Conservation (phyloP, 2,329 filamentous ascomycete species). For the Penicillium brevicompactum region DNA sequence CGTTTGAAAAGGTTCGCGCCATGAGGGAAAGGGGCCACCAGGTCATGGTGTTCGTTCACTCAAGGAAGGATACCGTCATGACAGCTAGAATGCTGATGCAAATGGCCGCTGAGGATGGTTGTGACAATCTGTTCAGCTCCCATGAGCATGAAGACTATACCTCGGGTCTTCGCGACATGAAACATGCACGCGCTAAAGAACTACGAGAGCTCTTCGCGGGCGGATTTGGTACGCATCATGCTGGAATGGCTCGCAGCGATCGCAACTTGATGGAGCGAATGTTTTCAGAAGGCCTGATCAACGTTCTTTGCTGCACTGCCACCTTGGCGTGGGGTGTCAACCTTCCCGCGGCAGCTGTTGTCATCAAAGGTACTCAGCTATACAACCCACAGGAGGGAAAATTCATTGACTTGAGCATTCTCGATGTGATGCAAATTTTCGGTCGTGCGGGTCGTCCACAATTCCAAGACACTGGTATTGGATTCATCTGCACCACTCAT, state of each 20-base stretch:
- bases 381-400: slow-evolving; percentile 97
- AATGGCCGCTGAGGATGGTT: slow-evolving; percentile 79
- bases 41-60: slow-evolving; percentile 99
- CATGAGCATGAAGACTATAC: slow-evolving; percentile 77
- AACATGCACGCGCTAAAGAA: slow-evolving; percentile 80
- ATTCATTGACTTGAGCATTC: slow-evolving; percentile 92
- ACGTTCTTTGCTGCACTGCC: slow-evolving; percentile 96
- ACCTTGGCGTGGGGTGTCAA: slow-evolving; percentile 99
- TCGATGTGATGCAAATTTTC: slow-evolving; percentile 97
- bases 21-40: slow-evolving; percentile 94
- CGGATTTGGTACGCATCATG: slow-evolving; percentile 93
- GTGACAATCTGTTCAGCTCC: slow-evolving; percentile 81
- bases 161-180: slow-evolving; percentile 79
- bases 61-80: slow-evolving; percentile 86
- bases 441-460: slow-evolving; percentile 97
- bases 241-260: slow-evolving; percentile 92
- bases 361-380: slow-evolving; percentile 97
- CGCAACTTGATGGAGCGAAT: slow-evolving; percentile 93
- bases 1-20: slow-evolving; percentile 91
- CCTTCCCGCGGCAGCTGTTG: slow-evolving; percentile 89
- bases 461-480: slow-evolving; percentile 96
- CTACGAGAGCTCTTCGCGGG: slow-evolving; percentile 86
- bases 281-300: slow-evolving; percentile 89
- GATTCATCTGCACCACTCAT: slow-evolving; percentile 96
- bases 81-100: slow-evolving; percentile 85